Base-by-base conservation (phyloP, 495 filamentous ascomycete genomes). In the Cetradonia linearis region DNA sequence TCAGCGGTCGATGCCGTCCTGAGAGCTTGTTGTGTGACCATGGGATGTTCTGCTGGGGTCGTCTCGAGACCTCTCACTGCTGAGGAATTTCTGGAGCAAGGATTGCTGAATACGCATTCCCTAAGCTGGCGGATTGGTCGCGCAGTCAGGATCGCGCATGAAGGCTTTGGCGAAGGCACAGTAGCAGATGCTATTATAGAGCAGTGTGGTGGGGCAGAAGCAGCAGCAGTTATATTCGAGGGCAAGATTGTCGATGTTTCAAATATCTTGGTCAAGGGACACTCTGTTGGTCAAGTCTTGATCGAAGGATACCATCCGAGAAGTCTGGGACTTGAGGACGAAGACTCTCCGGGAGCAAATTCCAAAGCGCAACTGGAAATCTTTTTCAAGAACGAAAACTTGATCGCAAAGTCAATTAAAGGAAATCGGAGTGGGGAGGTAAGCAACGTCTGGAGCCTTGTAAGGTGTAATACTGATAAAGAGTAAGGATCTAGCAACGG, bases 241-340 rank as follows among this genome's bases (percentile, higher is more conserved):
- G 83, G 83, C 11, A 86, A 86, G 68, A 81, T 85, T 52, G 74
- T 79, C 0, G 76, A 73, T 11, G 83, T 86, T 0, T 76, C 81
- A 62, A 68, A 81, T 11, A 76, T 74, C 4, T 64, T 86, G 58
- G 69, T 70, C 47, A 81, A 71, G 72, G 82, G 81, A 23, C 79
- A 80, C 63, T 70, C 74, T 42, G 79, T 78, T 66, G 42, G 42
- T 46, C 42, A 46, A 46, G n/a, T 46, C 3, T 5, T 46, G 10
- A 46, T 46, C 13, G 42, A 46, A 46, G 42, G 42, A 11, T 20
- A 46, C 20, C 11, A 9, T 46, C 8, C 42, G 3, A 46, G 25
- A 7, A 46, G 20, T 46, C 20, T 25, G 10, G 20, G 13, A 4
- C 42, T 20, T 46, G 42, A 46, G 25, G 25, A 2, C n/a, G 42